Evolutionary conservation across 768 basidiomycete genomes (phyloP).

Genomic region (Kwoniella heveanensis): DNA sequence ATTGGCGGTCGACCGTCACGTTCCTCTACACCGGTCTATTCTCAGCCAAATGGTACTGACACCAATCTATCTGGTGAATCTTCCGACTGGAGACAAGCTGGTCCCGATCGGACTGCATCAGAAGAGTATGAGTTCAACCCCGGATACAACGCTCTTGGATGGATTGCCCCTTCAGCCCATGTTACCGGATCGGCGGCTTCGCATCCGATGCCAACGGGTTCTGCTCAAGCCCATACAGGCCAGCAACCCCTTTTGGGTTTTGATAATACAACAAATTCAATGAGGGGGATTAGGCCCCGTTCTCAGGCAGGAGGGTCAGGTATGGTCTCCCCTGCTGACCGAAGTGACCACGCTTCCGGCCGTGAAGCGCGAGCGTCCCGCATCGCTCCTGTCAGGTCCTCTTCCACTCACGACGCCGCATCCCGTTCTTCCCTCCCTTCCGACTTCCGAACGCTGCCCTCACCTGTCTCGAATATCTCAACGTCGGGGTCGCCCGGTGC

Average conservation of each 20-base stretch:
- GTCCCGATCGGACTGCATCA: background rate
- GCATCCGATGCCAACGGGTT: background rate
- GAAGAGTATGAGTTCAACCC: background rate
- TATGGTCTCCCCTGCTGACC: too few species aligned
- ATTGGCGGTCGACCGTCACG: conserved; percentile 9
- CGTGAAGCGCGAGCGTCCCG: too few species aligned
- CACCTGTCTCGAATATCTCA: background rate
- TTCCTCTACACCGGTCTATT: background rate
- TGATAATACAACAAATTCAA: too few species aligned
- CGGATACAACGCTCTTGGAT: background rate
- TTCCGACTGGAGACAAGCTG: background rate
- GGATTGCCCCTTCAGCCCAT: background rate
- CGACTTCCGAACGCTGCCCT: conserved; percentile 19
- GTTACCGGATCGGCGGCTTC: background rate
- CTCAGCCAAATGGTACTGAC: background rate
- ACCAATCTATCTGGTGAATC: background rate
- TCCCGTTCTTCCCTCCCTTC: background rate
- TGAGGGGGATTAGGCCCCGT: background rate
- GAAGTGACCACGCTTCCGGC: too few species aligned
- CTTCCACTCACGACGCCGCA: background rate
- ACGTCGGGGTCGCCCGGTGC: conserved; percentile 10
- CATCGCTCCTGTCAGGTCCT: background rate
- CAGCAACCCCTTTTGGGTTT: too few species aligned
- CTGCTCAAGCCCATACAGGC: too few species aligned
- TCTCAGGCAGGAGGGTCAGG: too few species aligned